These are phyloP conservation scores for Leccinellum albellum DNA, from an alignment of 768 basidiomycete genomes.

Conservation along the genomic window DNA sequence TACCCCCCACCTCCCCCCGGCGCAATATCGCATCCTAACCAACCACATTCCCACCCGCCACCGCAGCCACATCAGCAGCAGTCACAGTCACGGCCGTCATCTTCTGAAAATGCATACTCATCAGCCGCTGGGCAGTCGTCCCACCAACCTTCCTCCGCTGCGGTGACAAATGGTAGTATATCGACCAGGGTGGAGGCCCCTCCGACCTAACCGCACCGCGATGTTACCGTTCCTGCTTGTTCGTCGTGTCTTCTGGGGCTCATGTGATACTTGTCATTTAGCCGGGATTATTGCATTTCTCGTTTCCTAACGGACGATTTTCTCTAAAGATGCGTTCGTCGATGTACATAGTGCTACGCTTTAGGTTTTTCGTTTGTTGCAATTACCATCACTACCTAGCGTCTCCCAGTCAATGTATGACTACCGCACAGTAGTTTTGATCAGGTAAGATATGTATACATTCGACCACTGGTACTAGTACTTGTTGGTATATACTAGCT, in stretches of 20 bases:
- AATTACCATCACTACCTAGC: conserved; percentile 17
- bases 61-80: conserved; percentile 31
- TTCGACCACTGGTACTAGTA: not conserved
- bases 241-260: conserved; percentile 10
- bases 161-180: conserved; percentile 40
- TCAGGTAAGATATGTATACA: not conserved
- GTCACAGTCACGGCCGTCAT: conserved; percentile 52
- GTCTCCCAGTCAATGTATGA: conserved; percentile 10
- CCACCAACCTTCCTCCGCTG: conserved; percentile 26
- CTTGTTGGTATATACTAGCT: not conserved
- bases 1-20: conserved; percentile 45
- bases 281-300: conserved; percentile 23
- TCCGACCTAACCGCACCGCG: conserved; percentile 29
- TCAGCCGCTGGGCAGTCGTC: conserved; percentile 36
- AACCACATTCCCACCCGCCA: conserved; percentile 31
- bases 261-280: conserved; percentile 17
- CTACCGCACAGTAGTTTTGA: not conserved
- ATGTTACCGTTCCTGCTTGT: conserved; percentile 1
- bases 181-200: conserved; percentile 42
- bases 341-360: conserved; percentile 29
- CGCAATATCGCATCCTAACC: conserved; percentile 41
- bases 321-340: conserved; percentile 17
- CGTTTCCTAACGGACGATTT: conserved; percentile 25
- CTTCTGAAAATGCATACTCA: conserved; percentile 57
- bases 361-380: conserved; percentile 5